phyloP scores from a whole-genome alignment of 2,329 filamentous ascomycete genomes.

The Colletotrichum limetticola region DNA sequence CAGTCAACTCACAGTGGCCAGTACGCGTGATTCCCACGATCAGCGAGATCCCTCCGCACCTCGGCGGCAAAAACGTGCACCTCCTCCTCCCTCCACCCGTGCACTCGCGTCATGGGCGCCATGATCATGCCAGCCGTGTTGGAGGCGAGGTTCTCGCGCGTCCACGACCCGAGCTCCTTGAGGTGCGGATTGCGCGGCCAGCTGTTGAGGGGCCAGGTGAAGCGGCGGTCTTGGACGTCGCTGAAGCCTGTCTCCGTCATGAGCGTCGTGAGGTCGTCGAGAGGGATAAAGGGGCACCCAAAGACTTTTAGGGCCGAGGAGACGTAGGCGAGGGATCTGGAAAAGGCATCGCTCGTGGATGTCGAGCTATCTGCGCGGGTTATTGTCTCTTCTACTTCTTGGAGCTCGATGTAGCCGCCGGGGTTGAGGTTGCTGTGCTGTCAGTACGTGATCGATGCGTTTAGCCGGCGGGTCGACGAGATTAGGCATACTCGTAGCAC shows the following conservation, averaged over 20 bases:
- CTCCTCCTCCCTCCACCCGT: constrained; percentile 48
- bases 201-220: constrained; percentile 44
- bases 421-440: constrained; percentile 45
- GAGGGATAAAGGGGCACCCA: constrained; percentile 38
- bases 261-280: constrained; percentile 33
- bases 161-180: constrained; percentile 43
- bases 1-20: constrained; percentile 18
- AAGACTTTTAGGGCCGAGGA: constrained; percentile 50
- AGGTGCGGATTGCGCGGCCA: constrained; percentile 45
- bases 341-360: constrained; percentile 41
- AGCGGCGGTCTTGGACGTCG: constrained; percentile 42
- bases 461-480: no score
- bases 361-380: constrained; percentile 54
- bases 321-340: constrained; percentile 50
- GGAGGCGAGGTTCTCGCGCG: constrained; percentile 42
- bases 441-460: no score
- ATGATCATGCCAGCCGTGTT: constrained; percentile 48
- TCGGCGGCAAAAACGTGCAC: constrained; percentile 38
- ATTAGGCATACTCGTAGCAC: neutral
- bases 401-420: constrained; percentile 55
- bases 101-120: constrained; percentile 48
- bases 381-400: constrained; percentile 52
- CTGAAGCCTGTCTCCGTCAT: constrained; percentile 39
- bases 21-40: constrained; percentile 17
- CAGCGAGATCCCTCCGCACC: constrained; percentile 38